Percentiles rank a stretch among this genome's conserved stretches.
These are phyloP conservation scores for Casaregolazyma lundiana DNA, from an alignment of 1,139 yeast genomes.

Conservation along the genomic window DNA sequence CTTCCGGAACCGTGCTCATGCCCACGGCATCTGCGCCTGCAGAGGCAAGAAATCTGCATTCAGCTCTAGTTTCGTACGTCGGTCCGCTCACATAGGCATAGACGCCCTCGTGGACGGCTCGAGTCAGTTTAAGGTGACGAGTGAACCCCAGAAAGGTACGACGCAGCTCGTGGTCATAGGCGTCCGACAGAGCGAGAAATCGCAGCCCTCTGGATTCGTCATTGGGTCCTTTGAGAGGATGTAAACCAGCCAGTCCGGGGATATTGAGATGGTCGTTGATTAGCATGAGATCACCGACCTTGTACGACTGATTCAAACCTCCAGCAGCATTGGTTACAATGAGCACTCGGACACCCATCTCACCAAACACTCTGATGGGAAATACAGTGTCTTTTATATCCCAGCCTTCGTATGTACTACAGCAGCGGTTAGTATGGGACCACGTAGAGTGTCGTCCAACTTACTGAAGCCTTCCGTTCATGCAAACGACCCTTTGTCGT, in stretches of 20 bases:
- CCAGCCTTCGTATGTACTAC: slow-evolving; percentile 78
- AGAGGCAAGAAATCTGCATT: slow-evolving; percentile 65
- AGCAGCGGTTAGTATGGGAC: slow-evolving; percentile 6
- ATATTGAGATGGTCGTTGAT: slow-evolving; percentile 82
- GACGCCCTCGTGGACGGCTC: slow-evolving; percentile 79
- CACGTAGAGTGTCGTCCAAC: slow-evolving; percentile 10
- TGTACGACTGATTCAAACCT: slow-evolving; percentile 61
- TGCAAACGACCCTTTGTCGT: slow-evolving; percentile 79
- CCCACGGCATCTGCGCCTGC: slow-evolving; percentile 95
- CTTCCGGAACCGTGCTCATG: slow-evolving; percentile 97
- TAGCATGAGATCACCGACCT: slow-evolving; percentile 88
- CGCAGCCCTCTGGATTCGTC: slow-evolving; percentile 77
- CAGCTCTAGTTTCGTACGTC: slow-evolving; percentile 90
- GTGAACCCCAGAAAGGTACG: slow-evolving; percentile 44
- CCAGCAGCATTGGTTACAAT: slow-evolving; percentile 95
- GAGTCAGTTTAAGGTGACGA: slow-evolving; percentile 45
- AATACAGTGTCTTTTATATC: slow-evolving; percentile 74
- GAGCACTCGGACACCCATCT: slow-evolving; percentile 55
- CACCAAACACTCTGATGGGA: slow-evolving; percentile 73
- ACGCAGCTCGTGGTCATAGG: slow-evolving; percentile 74
- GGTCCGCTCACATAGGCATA: slow-evolving; percentile 90
- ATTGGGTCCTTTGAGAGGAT: slow-evolving; percentile 87
- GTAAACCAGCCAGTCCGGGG: slow-evolving; percentile 86
- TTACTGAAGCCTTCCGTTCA: slow-evolving; percentile 84
- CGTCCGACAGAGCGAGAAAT: slow-evolving; percentile 83